These are phyloP conservation scores for Leccinum pachyderme DNA, from an alignment of 1,284 basidiomycete species.

Conservation along the genomic window DNA sequence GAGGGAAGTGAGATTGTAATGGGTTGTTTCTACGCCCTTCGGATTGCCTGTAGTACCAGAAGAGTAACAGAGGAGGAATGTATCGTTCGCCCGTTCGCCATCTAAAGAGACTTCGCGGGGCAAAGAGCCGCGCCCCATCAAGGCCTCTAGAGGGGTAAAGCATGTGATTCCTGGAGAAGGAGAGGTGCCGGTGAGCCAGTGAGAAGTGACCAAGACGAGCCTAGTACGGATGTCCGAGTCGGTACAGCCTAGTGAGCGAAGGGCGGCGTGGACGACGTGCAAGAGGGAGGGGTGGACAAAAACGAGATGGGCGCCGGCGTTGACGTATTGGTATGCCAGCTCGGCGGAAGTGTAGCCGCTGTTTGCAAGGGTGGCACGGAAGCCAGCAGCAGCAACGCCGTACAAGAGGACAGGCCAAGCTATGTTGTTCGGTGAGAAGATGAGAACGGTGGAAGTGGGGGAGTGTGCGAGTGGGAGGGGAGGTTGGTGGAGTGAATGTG, in stretches of 20 bases:
- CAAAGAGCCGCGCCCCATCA: constrained; percentile 47
- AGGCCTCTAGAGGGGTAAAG: constrained; percentile 39
- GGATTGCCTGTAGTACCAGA: constrained; percentile 66
- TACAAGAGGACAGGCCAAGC: constrained; percentile 62
- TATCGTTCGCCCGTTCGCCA: constrained; percentile 47
- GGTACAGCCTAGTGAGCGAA: constrained; percentile 41
- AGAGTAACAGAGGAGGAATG: constrained; percentile 63
- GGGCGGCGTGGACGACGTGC: constrained; percentile 42
- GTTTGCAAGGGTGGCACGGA: constrained; percentile 48
- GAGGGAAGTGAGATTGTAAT: constrained; percentile 59
- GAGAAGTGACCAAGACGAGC: constrained; percentile 45
- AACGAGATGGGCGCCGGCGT: constrained; percentile 53
- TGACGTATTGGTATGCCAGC: constrained; percentile 49
- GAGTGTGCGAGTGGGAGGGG: constrained; percentile 23
- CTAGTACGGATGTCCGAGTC: constrained; percentile 42
- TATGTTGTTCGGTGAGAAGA: constrained; percentile 63
- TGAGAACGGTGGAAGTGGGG: constrained; percentile 43
- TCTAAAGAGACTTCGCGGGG: constrained; percentile 50
- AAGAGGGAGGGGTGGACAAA: constrained; percentile 55
- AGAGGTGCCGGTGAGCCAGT: constrained; percentile 41
- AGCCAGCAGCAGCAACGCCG: constrained; percentile 53
- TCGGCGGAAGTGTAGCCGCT: constrained; percentile 45
- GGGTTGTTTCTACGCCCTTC: constrained; percentile 66
- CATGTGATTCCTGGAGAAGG: constrained; percentile 27
- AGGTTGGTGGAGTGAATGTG: constrained; percentile 47